Evolutionary conservation across 129 eudicot genomes (phyloP).

Genomic region (Flaveria brownii): DNA sequence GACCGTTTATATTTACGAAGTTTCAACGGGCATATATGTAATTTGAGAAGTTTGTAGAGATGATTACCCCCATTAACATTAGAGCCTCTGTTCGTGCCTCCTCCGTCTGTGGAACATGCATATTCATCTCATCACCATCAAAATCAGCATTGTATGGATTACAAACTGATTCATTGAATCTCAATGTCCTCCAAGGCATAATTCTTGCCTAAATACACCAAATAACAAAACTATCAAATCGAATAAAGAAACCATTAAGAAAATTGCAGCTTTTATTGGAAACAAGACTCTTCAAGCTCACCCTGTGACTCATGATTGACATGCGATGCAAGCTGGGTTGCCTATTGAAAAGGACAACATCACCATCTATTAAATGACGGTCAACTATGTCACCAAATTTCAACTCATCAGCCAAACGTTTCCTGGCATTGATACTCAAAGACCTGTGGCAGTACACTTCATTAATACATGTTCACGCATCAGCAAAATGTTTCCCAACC

Average conservation of each 20-base stretch:
- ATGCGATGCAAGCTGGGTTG: constrained; percentile 99
- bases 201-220: constrained; percentile 74
- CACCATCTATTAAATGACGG: constrained; percentile 96
- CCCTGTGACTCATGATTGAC: constrained; percentile 99
- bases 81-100: constrained; percentile 98
- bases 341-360: constrained; percentile 82
- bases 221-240: neutral
- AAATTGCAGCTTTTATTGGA: neutral
- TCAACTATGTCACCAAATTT: constrained; percentile 76
- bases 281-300: constrained; percentile 22
- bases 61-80: constrained; percentile 89
- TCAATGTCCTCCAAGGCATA: constrained; percentile 98
- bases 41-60: neutral
- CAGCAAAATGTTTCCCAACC: neutral
- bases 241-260: neutral
- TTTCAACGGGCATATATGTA: neutral
- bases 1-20: neutral
- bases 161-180: constrained; percentile 98
- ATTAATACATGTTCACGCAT: constrained; percentile 9
- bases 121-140: constrained; percentile 99
- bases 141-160: constrained; percentile 99
- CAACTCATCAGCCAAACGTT: constrained; percentile 78
- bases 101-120: constrained; percentile 99
- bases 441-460: constrained; percentile 47
- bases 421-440: constrained; percentile 53